Evolutionary conservation across 371 early-diverging fungal species (phyloP), one percentile per base, ranked within the genome.

Genomic region (Actinomucor elegans): DNA sequence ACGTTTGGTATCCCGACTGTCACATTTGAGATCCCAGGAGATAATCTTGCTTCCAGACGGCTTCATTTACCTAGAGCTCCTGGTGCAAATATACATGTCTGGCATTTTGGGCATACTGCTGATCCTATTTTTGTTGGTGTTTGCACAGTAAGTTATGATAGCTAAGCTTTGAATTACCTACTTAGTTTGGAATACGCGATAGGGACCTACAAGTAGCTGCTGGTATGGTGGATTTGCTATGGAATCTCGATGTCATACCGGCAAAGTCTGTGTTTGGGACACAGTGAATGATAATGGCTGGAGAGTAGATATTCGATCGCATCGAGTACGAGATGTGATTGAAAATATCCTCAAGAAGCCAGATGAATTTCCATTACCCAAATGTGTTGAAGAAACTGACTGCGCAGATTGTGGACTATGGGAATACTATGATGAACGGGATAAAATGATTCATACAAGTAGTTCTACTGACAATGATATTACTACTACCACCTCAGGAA

Each of bases 121-220:
- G 99, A 98, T 74, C 98, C 99, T 5, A 85, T 98, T 27, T 97
- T 83, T 73, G 79, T 90, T 49, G 99, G 99, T 23, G 81, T 80
- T 26, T 98, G 97, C 59, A 85, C 81, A 10, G 86, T 75, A 67
- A 64, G 64, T 64, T 18, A 14, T 5, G 41, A 15, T n/a, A n/a
- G n/a, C n/a, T n/a, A n/a, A n/a, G n/a, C n/a, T n/a, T n/a, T n/a
- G n/a, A n/a, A n/a, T n/a, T n/a, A n/a, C n/a, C n/a, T n/a, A n/a
- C n/a, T n/a, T n/a, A n/a, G n/a, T n/a, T n/a, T n/a, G n/a, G n/a
- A n/a, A n/a, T n/a, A n/a, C n/a, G 2, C 10, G n/a, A 7, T 51
- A 79, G 73, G 88, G 94, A 0, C 83, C 84, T 0, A 53, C 70
- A 6, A 87, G 87, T 32, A 67, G 79, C 24, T 97, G 98, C 61